Conservation (phyloP, 805 yeast genomes). For the Lachancea nothofagi region DNA sequence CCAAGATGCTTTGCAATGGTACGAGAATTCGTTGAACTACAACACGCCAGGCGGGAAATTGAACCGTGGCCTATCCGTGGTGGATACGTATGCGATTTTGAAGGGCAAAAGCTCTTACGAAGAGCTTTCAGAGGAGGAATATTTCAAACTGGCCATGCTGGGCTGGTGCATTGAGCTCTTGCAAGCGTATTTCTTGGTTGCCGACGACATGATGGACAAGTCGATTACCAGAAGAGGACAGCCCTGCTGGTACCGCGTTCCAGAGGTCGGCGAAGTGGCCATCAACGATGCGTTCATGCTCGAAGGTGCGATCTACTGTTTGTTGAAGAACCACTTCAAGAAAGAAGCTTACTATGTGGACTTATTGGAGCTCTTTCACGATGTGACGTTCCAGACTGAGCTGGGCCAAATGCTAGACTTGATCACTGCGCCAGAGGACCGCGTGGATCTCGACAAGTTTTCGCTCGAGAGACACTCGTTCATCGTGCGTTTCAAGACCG, state of each 20-base stretch:
- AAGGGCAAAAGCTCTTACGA: constrained; percentile 52
- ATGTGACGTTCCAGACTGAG: constrained; percentile 95
- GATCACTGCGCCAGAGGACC: constrained; percentile 95
- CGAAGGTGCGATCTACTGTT: constrained; percentile 86
- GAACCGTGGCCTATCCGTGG: constrained; percentile 92
- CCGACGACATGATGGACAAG: constrained; percentile 98
- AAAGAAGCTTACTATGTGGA: constrained; percentile 80
- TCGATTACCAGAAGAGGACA: constrained; percentile 97
- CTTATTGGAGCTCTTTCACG: constrained; percentile 89
- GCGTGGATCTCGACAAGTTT: constrained; percentile 82
- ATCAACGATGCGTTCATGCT: constrained; percentile 96
- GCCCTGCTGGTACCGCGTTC: constrained; percentile 90
- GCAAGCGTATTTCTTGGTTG: constrained; percentile 94
- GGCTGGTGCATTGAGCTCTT: constrained; percentile 95
- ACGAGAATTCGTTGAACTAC: constrained; percentile 61
- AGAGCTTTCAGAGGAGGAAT: constrained; percentile 64
- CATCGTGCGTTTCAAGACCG: constrained; percentile 94
- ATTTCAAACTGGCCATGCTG: constrained; percentile 75
- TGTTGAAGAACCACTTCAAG: constrained; percentile 85
- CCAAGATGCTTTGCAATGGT: constrained; percentile 82
- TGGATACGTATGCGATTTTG: constrained; percentile 83
- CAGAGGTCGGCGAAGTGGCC: constrained; percentile 84
- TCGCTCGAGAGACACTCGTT: constrained; percentile 86
- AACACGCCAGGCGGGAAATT: constrained; percentile 96
- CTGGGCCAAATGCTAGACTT: constrained; percentile 93